These are phyloP conservation scores for Naematelia encephala DNA, from an alignment of 768 basidiomycete species.

Conservation along the genomic window DNA sequence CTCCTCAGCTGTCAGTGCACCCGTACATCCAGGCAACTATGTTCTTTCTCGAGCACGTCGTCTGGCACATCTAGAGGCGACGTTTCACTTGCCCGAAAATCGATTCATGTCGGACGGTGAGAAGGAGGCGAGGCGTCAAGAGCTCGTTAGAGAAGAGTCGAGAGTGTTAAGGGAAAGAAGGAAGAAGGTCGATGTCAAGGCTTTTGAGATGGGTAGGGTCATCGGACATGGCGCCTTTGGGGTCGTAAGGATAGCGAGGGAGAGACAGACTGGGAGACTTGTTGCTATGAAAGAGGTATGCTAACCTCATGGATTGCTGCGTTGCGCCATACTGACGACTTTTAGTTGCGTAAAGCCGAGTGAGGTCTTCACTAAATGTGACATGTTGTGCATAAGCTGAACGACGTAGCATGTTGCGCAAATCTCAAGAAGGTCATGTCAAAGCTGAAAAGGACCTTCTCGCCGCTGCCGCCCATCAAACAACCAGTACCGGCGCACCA, in stretches of 20 bases:
- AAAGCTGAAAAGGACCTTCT: constrained; percentile 92
- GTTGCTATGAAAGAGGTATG: constrained; percentile 99
- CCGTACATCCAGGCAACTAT: constrained; percentile 77
- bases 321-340: constrained; percentile 30
- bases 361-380: constrained; percentile 53
- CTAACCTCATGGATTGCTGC: too few relatives aligned
- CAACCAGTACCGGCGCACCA: constrained; percentile 54
- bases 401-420: constrained; percentile 70
- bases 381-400: constrained; percentile 60
- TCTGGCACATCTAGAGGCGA: constrained; percentile 77
- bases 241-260: constrained; percentile 86
- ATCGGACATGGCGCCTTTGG: constrained; percentile 97
- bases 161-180: constrained; percentile 81
- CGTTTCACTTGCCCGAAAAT: constrained; percentile 56
- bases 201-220: constrained; percentile 84
- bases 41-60: constrained; percentile 81
- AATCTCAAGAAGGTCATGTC: constrained; percentile 96
- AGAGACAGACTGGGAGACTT: constrained; percentile 70
- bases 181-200: constrained; percentile 74
- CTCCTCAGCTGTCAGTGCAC: constrained; percentile 42
- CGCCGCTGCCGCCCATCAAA: constrained; percentile 68
- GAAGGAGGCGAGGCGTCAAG: constrained; percentile 67
- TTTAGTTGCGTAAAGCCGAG: constrained; percentile 49
- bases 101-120: constrained; percentile 63
- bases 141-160: constrained; percentile 84